Conservation (phyloP, 1,139 yeast genomes). For the Lodderomyces elongisporus region DNA sequence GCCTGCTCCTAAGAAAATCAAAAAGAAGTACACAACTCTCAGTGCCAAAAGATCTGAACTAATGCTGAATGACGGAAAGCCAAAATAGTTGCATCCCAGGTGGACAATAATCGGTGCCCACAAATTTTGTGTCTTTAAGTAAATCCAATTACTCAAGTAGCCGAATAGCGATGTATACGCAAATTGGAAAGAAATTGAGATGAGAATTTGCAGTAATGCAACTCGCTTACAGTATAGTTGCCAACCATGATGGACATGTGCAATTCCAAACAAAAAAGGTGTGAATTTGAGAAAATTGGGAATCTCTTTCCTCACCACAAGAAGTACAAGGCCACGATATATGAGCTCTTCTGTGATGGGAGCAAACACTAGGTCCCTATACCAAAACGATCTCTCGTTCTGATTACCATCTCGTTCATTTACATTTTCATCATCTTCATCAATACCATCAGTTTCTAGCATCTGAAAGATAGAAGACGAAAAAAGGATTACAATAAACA, state of each 20-base stretch:
- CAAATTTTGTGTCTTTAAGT: constrained; percentile 43
- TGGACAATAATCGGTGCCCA: constrained; percentile 68
- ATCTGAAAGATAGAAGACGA: constrained; percentile 56
- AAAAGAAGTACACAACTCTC: constrained; percentile 31
- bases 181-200: constrained; percentile 53
- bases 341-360: constrained; percentile 87
- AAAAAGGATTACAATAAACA: constrained; percentile 42
- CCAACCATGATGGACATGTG: constrained; percentile 83
- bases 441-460: constrained; percentile 10
- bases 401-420: too few relatives aligned
- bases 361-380: constrained; percentile 69
- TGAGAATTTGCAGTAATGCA: constrained; percentile 26
- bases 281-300: constrained; percentile 26
- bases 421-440: constrained; percentile 2
- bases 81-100: constrained; percentile 69
- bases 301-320: constrained; percentile 7
- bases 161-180: constrained; percentile 80
- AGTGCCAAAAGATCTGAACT: constrained; percentile 15
- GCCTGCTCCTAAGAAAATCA: constrained; percentile 49
- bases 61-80: constrained; percentile 53
- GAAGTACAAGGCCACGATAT: constrained; percentile 59
- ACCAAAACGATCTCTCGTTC: neutral
- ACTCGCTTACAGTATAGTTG: constrained; percentile 36
- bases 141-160: constrained; percentile 59
- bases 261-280: constrained; percentile 81